These are phyloP conservation scores for Zygosaccharomyces sapae DNA, from an alignment of 1,139 yeast species.

Conservation along the genomic window DNA sequence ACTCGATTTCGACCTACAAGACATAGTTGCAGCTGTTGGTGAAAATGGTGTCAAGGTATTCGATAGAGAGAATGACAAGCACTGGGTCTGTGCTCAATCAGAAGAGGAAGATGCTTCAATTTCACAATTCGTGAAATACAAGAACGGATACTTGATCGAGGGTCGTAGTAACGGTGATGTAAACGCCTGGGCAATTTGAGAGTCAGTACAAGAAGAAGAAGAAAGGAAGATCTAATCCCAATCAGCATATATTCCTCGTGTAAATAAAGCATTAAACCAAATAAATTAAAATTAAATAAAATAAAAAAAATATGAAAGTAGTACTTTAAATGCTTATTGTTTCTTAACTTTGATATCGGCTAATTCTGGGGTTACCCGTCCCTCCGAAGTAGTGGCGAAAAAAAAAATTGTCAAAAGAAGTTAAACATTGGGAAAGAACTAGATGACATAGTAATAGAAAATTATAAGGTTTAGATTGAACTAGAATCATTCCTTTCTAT, in stretches of 20 bases:
- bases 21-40: slow-evolving; percentile 49
- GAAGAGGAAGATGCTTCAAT: slow-evolving; percentile 30
- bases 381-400: slow-evolving; percentile 2
- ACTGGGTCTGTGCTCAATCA: slow-evolving; percentile 49
- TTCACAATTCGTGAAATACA: slow-evolving; percentile 46
- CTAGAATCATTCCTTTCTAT: background rate
- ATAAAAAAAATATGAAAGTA: background rate
- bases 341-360: background rate
- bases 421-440: background rate
- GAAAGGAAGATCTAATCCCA: background rate
- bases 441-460: background rate
- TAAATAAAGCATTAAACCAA: background rate
- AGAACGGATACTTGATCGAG: slow-evolving; percentile 59
- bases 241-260: slow-evolving; percentile 6
- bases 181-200: slow-evolving; percentile 53
- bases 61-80: slow-evolving; percentile 50
- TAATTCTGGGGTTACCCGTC: background rate
- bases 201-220: background rate
- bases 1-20: slow-evolving; percentile 51
- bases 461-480: background rate
- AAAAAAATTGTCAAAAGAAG: background rate
- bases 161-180: slow-evolving; percentile 57
- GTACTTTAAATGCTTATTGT: background rate
- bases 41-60: slow-evolving; percentile 51
- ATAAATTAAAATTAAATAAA: background rate